Evolutionary conservation across 805 yeast genomes (phyloP), one percentile per base, ranked within the genome.

Genomic region (Starmerella roubikii): DNA sequence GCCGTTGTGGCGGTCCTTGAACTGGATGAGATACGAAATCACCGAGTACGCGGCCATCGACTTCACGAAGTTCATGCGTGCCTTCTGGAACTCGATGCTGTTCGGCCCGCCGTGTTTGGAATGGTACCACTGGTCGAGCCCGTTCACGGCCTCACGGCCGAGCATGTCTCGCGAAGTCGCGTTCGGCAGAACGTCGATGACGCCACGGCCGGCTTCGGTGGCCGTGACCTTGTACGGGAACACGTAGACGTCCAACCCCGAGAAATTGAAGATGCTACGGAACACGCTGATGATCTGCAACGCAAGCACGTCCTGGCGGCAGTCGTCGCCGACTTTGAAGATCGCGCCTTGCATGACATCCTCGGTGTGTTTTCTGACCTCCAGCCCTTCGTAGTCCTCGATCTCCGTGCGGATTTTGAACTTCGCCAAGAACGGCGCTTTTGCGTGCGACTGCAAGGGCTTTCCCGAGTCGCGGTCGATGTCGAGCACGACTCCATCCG

Each of bases 171-270:
- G 75, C 31, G 95, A 84, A 21, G 84, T 78, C 5, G 96, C 79
- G 56, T 88, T 82, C 25, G 98, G 98, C 48, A 91, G 68, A 24
- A 93, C 98, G 57, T 93, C 99, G 63, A 91, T 91, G 32, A 91
- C 93, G 60, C 99, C 99, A 65, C 97, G 86, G 0, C 99, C 98
- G 1, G 98, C 97, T 2, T 94, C 95, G 9, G 99, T 91, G 1
- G 99, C 98, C 0, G 95, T 86, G 20, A 91, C 98, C 48, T 96
- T 66, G 60, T 91, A 72, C 1, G 99, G 98, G 62, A 74, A 93
- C 20, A 91, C 93, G 59, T 68, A 91, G 31, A 88, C 71, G 57
- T 91, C 97, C 45, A 91, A 66, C 1, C 97, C 97, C 11, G 81
- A 75, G 47, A 74, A 71, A 45, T 74, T 72, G 93, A 95, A 91